Evolutionary conservation across 768 basidiomycete species (phyloP), one percentile per base, ranked within the genome.

Genomic region (Leucocoprinus leucothites): DNA sequence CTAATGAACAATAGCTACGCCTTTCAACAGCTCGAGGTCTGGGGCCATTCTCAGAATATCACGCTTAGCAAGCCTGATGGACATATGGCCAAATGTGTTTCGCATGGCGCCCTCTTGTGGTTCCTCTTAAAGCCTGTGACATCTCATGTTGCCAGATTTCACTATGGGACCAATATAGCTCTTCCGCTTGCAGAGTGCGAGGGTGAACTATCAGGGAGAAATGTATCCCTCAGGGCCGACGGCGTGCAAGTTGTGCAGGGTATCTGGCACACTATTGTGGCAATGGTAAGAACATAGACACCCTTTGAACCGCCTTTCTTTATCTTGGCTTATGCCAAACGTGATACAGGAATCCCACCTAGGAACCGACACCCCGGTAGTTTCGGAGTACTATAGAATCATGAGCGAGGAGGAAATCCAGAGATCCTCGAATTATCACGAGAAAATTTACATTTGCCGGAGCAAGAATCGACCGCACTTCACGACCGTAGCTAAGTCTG

Each of bases 61-160:
- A 40, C 24, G 26, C 40, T 51, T 22, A 41, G 9, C 3, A 51
- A 51, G 21, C 49, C 49, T 13, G 49, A 51, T 51, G 49, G 49
- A 13, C 13, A 25, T 11, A 51, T 51, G 49, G 49, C 38, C 2
- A 51, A 51, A 38, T n/a, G 36, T 3, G 49, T 51, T 2, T 41
- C 49, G 2, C 49, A 51, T 13, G 49, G 49, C 14, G 49, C 49
- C 13, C 35, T 51, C 7, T 16, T 51, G 14, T 51, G 38, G 21
- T 25, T 25, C n/a, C 22, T 51, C 3, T 13, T 38, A 14, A 51
- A 41, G n/a, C 49, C 49, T 9, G 49, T 51, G 36, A 41, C 38
- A 28, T 36, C 22, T 6, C 26, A 51, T 25, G 24, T 51, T n/a
- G n/a, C 49, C 3, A 51, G 25, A 25, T 9, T 42, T 40, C 49